Evolutionary conservation across 495 filamentous ascomycete genomes (phyloP).

Genomic region (Aspergillus conjunctus): DNA sequence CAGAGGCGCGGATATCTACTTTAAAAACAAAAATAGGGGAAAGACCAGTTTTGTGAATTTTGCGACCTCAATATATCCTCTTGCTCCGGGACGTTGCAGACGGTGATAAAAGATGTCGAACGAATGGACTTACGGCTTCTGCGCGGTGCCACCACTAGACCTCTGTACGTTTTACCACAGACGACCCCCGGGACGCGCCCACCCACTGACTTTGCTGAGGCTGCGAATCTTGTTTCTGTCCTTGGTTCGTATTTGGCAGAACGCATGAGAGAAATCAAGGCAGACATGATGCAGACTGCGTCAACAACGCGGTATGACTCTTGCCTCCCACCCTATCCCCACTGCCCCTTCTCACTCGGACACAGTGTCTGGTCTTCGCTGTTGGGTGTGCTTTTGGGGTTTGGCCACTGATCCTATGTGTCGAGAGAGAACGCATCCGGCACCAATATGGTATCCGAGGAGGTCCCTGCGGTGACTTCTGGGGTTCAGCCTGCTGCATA

Average conservation of each 20-base stretch:
- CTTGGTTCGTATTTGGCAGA: neutral
- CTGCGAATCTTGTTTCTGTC: neutral
- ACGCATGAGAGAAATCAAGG: neutral
- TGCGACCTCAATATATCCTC: too few relatives aligned
- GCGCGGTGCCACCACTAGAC: neutral
- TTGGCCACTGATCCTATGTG: neutral
- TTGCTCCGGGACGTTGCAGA: too few relatives aligned
- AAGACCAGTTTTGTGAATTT: too few relatives aligned
- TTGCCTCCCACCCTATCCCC: too few relatives aligned
- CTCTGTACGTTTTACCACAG: neutral
- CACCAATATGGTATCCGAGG: neutral
- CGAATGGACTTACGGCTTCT: neutral
- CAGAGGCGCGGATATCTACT: too few relatives aligned
- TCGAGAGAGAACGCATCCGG: neutral
- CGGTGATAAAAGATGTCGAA: too few relatives aligned
- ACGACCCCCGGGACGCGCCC: neutral
- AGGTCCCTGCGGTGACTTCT: neutral
- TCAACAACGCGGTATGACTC: neutral
- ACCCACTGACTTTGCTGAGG: neutral
- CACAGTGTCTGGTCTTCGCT: neutral
- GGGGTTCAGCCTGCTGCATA: neutral
- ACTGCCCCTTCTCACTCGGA: neutral
- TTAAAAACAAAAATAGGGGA: too few relatives aligned
- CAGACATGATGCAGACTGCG: neutral
- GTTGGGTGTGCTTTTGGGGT: neutral